These are phyloP conservation scores for Cystobasidiopsis lactophilus DNA, from an alignment of 768 basidiomycete genomes.

Conservation along the genomic window DNA sequence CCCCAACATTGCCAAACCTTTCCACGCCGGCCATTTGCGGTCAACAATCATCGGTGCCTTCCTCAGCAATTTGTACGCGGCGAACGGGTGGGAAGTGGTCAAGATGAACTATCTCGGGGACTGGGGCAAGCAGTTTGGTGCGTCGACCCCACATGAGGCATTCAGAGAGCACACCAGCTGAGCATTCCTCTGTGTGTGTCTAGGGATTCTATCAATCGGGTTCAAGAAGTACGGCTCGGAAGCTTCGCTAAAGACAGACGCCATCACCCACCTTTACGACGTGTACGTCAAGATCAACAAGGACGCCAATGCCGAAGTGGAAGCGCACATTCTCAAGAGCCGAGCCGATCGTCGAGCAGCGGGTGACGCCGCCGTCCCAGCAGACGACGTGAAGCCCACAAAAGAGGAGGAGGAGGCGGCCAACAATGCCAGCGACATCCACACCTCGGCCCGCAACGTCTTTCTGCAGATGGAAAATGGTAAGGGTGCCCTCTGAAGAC, in stretches of 20 bases:
- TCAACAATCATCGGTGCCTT: constrained; percentile 99
- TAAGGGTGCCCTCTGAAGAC: neutral
- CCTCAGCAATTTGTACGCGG: constrained; percentile 66
- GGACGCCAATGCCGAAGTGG: constrained; percentile 30
- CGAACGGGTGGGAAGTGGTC: constrained; percentile 79
- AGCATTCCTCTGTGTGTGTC: no score
- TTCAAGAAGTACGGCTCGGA: constrained; percentile 74
- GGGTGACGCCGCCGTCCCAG: constrained; percentile 4
- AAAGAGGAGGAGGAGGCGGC: constrained; percentile 9
- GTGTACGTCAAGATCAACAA: constrained; percentile 86
- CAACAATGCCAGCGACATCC: constrained; percentile 7
- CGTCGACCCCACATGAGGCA: neutral
- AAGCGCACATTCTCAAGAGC: constrained; percentile 16
- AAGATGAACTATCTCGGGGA: constrained; percentile 90
- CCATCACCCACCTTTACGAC: constrained; percentile 83
- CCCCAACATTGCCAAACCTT: constrained; percentile 92
- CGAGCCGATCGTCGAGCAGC: constrained; percentile 15
- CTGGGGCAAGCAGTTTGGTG: constrained; percentile 79
- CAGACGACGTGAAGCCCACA: neutral
- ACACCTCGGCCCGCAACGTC: constrained; percentile 44
- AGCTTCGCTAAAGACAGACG: constrained; percentile 58
- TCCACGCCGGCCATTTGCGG: constrained; percentile 89
- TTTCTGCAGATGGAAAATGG: constrained; percentile 62
- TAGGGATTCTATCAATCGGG: constrained; percentile 70
- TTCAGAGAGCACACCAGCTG: neutral